Conservation (phyloP, 306 rosid genomes). For the Lathyrus sativus region DNA sequence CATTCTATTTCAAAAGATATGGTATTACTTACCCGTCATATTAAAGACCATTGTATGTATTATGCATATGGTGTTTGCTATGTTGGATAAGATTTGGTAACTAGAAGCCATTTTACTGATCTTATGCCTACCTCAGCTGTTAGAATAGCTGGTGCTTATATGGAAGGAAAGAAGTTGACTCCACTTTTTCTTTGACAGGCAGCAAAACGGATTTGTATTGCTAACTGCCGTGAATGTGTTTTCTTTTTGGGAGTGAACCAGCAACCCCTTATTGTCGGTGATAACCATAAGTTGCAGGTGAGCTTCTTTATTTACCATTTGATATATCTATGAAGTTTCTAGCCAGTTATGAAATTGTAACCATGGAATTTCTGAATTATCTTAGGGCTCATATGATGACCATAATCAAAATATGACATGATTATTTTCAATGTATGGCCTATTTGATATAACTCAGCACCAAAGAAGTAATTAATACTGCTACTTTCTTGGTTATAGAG, state of each 20-base stretch:
- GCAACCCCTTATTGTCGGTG: slow-evolving; percentile 88
- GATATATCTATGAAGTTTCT: too few species aligned
- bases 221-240: slow-evolving; percentile 95
- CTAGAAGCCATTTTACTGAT: slow-evolving; percentile 23
- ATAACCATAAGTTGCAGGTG: slow-evolving; percentile 95
- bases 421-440: slow-evolving; percentile 20
- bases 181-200: slow-evolving; percentile 61
- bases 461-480: background rate
- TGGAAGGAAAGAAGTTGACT: slow-evolving; percentile 36
- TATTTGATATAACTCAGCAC: slow-evolving; percentile 10
- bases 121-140: slow-evolving; percentile 15
- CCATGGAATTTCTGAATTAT: background rate
- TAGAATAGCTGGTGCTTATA: slow-evolving; percentile 26
- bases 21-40: background rate
- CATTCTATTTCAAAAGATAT: slow-evolving; percentile 25
- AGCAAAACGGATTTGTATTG: slow-evolving; percentile 87
- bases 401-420: background rate
- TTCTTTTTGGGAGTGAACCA: slow-evolving; percentile 93
- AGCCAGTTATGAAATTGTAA: slow-evolving; percentile 25
- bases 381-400: slow-evolving; percentile 24
- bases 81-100: slow-evolving; percentile 27
- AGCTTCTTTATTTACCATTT: slow-evolving; percentile 37
- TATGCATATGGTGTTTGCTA: slow-evolving; percentile 10
- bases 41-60: slow-evolving; percentile 21
- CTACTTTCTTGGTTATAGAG: slow-evolving; percentile 29